Base-by-base conservation (phyloP, 805 yeast genomes). In the Lachancea nothofagi region DNA sequence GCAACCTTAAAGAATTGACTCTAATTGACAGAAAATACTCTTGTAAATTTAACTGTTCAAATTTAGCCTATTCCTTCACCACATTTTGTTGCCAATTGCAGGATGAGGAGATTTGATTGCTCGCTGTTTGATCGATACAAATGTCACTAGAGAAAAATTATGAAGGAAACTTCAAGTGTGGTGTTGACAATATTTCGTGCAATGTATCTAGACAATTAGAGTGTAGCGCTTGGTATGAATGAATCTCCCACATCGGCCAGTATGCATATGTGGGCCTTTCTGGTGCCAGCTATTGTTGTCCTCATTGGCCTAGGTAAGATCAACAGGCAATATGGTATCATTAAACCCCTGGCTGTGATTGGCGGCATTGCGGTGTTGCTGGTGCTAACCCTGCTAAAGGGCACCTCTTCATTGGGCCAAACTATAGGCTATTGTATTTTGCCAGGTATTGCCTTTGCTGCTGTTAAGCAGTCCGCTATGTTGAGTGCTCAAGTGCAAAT, bases 371-470 rank as follows among this genome's bases (percentile, higher is more conserved):
- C 47, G 66, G 66, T 7, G 34, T 54, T 14, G 43, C 65, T 26
- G 71, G 71, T 3, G 49, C 57, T 64, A 9, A 49, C 59, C 5
- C 42, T 67, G 19, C 53, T 64, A 32, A 50, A 56, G 3, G 61
- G 55, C 23, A 45, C 58, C 27, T 57, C 71, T 2, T 40, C 53
- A 2, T 37, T 42, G 6, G 39, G 59, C 0, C 33, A 52, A 27
- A 57, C 55, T 31, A 66, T 67, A 29, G 73, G 72, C 3, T 47
- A 55, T 17, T 42, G 65, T 32, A 64, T 69, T 29, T 51, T 66
- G 9, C 59, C 64, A 2, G 72, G 72, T 41, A 35, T 62, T 9
- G 62, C 58, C 3, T 47, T 66, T 25, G 72, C 71, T 18, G 36
- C 54, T 4, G 43, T 52, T 24, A 46, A 65, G 49, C 72, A 66